Evolutionary conservation across 352 stramenopile genomes (phyloP).

Genomic region (Pythium coloratum): DNA sequence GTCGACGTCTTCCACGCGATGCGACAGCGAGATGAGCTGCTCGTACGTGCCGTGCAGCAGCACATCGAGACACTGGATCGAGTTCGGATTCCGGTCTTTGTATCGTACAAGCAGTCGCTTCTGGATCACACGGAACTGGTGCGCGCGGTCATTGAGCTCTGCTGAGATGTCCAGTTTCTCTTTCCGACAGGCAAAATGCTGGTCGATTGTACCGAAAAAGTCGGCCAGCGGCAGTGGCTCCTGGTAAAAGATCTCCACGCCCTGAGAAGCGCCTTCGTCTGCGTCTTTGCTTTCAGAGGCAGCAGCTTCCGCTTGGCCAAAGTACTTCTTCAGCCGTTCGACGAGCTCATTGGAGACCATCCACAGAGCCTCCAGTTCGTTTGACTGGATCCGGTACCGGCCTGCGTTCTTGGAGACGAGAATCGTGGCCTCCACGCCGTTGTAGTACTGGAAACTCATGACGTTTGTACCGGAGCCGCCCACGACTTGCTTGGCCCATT

Average conservation of each 20-base stretch:
- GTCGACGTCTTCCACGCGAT: conserved; percentile 69
- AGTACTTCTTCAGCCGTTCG: conserved; percentile 52
- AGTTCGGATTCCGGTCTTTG: conserved; percentile 84
- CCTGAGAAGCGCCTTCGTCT: conserved; percentile 9
- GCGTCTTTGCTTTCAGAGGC: conserved; percentile 28
- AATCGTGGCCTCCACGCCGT: conserved; percentile 81
- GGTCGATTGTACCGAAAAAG: conserved; percentile 88
- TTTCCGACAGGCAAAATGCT: conserved; percentile 75
- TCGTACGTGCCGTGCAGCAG: conserved; percentile 87
- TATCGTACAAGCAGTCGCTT: conserved; percentile 90
- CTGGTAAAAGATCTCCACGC: conserved; percentile 73
- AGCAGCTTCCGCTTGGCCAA: conserved; percentile 26
- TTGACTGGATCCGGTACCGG: conserved; percentile 86
- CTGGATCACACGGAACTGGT: conserved; percentile 89
- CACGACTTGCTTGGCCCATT: conserved; percentile 70
- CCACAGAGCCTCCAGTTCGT: conserved; percentile 78
- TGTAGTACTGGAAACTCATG: conserved; percentile 89
- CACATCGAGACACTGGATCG: conserved; percentile 80
- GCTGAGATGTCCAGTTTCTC: conserved; percentile 61
- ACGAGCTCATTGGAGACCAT: conserved; percentile 82
- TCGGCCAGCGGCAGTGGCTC: conserved; percentile 83
- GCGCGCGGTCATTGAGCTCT: conserved; percentile 80
- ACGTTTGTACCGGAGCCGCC: conserved; percentile 68
- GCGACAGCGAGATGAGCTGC: conserved; percentile 71
- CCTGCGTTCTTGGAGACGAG: conserved; percentile 90